Evolutionary conservation across 768 basidiomycete species (phyloP), one percentile per base, ranked within the genome.

Genomic region (Russula virescens): DNA sequence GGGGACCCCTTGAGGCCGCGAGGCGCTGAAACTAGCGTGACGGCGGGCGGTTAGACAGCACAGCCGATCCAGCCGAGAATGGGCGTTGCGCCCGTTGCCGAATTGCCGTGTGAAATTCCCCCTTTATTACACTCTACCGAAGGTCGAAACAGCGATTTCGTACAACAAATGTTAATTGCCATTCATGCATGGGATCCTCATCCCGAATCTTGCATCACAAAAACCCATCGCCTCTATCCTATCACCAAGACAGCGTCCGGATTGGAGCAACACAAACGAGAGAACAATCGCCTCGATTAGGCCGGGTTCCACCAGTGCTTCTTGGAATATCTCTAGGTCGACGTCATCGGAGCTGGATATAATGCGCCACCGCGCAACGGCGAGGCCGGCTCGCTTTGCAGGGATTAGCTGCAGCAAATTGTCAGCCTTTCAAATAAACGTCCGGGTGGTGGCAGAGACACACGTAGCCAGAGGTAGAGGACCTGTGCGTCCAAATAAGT

Each of bases 251-350:
- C 52, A 23, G 40, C 40, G 40, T 46, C 58, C 63, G 4, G 63
- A 64, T 50, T 46, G 46, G 2, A 60, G 40, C 7, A 64, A 35
- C 7, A 60, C 9, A 6, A 55, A 10, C 5, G 63, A 64, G 35
- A 64, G 53, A 38, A 64, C 6, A n/a, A 64, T 60, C 10, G 58
- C 63, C 6, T 64, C 58, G 16, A 64, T 40, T 5, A 64, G 40
- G 40, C 63, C 58, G 1, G 47, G 14, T n/a, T 59, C 47, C 6
- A 60, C 31, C 10, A 64, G 58, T 4, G 58, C 63, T 48, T 55
- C 58, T 16, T 60, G 58, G 28, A 55, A 63, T 48, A 63, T 59
- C 47, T 63, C 38, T 25, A 63, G 38, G n/a, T 38, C 28, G 28
- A 63, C 40, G 11, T 54, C 52, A 45, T 63, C 47, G 19, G 28